phyloP scores from a whole-genome alignment of 768 basidiomycete species.

The Russula olivacea region DNA sequence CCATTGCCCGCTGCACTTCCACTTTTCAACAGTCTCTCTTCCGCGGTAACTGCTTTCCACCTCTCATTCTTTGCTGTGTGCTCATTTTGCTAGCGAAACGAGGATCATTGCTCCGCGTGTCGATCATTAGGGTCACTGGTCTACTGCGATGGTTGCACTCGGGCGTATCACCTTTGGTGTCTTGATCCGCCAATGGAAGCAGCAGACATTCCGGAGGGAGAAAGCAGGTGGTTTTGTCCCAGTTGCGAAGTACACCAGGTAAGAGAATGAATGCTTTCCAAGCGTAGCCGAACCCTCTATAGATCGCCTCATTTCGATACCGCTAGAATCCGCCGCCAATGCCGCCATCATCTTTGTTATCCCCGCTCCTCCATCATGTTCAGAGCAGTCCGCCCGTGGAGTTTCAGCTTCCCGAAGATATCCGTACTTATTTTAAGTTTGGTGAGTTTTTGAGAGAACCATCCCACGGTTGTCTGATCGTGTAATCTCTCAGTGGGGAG shows the following conservation, averaged over 20 bases:
- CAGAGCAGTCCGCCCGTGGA: conserved; percentile 68
- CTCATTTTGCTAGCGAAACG: conserved; percentile 44
- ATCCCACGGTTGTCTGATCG: neutral
- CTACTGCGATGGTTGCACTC: conserved; percentile 95
- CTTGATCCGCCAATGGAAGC: conserved; percentile 92
- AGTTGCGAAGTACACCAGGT: conserved; percentile 65
- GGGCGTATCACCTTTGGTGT: conserved; percentile 95
- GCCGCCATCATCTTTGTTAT: conserved; percentile 60
- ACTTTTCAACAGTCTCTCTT: conserved; percentile 31
- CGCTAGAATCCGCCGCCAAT: conserved; percentile 61
- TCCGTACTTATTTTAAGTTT: conserved; percentile 79
- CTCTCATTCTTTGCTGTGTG: conserved; percentile 9
- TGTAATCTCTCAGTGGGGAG: conserved; percentile 54
- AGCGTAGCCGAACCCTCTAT: conserved; percentile 22
- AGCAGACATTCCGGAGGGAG: conserved; percentile 77
- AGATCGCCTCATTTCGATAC: conserved; percentile 11
- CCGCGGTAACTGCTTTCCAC: conserved; percentile 34
- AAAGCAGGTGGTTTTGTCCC: conserved; percentile 71
- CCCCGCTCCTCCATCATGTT: conserved; percentile 64
- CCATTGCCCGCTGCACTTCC: conserved; percentile 36
- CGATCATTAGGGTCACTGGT: conserved; percentile 78
- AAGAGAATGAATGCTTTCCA: conserved; percentile 26
- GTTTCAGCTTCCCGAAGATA: conserved; percentile 82
- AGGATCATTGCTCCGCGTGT: conserved; percentile 84
- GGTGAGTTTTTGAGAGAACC: conserved; percentile 40